Base-by-base conservation (phyloP, 176 grass and related monocot species). In the Phragmites australis region DNA sequence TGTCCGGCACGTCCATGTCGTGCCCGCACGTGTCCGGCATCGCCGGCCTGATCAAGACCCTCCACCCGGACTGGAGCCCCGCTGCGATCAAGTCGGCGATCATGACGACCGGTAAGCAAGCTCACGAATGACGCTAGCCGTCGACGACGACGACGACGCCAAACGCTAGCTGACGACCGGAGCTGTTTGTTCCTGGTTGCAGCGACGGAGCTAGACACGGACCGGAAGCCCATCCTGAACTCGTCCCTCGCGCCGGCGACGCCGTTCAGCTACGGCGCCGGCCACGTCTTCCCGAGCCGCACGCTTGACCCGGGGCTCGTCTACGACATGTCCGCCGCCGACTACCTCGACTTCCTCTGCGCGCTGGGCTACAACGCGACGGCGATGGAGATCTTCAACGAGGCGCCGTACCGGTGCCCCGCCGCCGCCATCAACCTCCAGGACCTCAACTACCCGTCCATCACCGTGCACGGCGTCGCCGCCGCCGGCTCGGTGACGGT, bases 271-370 rank as follows among this genome's bases (percentile, higher is more conserved):
- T 85, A 81, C 26, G 94, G 94, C 19, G 81, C 94, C 0, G 94
- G 91, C 25, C 88, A 93, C 62, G 51, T 97, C 0, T 70, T 86
- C 71, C 94, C 91, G 26, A 68, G 49, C 16, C 60, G 61, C 0
- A 84, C 94, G 16, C 54, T 93, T 42, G 86, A 97, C 80, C 94
- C 94, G 13, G 93, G 93, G 43, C 82, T 97, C 21, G 86, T 97
- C 18, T 97, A 97, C 48, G 91, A 97, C 74, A 59, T 84, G 46
- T 41, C 77, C 6, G 3, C 54, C 8, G 26, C 18, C 10, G 91
- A 97, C 71, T 89, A 97, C 84, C 76, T 97, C 43, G 54, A 87
- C 83, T 97, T 93, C 81, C 82, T 97, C 46, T 97, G 91, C 81
- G 13, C 78, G 53, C 8, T 87, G 12, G 88, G 94, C 17, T 97